Conservation (phyloP, 305 asterid genomes). For the Fraxinus xanthoxyloides region DNA sequence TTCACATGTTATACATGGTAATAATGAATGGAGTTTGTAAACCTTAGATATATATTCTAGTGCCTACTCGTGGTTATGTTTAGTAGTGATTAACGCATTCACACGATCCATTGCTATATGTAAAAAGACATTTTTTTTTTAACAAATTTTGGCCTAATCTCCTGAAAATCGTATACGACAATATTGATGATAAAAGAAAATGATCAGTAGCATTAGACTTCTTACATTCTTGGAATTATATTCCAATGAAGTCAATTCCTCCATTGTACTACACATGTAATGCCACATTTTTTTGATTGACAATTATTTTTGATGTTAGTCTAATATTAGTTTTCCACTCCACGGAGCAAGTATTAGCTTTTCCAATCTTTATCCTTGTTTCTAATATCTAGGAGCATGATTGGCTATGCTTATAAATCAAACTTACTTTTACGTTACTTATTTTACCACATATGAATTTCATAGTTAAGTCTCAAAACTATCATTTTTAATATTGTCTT, state of each 20-base stretch:
- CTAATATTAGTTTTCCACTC: slow-evolving; percentile 14
- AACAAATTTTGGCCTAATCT: neutral
- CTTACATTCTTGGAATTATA: neutral
- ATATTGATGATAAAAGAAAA: slow-evolving; percentile 27
- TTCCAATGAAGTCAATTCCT: neutral
- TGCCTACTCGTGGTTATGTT: no score
- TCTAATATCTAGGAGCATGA: no score
- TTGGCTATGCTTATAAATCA: no score
- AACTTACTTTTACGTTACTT: no score
- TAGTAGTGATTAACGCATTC: no score
- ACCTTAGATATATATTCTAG: no score
- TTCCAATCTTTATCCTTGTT: no score
- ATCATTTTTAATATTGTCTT: no score
- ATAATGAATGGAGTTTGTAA: no score
- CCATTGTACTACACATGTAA: neutral
- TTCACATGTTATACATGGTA: neutral
- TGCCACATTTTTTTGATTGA: neutral
- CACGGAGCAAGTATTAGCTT: slow-evolving; percentile 74
- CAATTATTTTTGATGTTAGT: slow-evolving; percentile 6
- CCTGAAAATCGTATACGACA: neutral
- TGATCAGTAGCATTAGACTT: neutral
- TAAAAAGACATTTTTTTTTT: neutral
- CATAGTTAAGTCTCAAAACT: no score
- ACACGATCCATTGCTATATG: no score
- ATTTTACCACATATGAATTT: no score